Base-by-base conservation (phyloP, 345 rosid species). In the Zanthoxylum bungeanum region DNA sequence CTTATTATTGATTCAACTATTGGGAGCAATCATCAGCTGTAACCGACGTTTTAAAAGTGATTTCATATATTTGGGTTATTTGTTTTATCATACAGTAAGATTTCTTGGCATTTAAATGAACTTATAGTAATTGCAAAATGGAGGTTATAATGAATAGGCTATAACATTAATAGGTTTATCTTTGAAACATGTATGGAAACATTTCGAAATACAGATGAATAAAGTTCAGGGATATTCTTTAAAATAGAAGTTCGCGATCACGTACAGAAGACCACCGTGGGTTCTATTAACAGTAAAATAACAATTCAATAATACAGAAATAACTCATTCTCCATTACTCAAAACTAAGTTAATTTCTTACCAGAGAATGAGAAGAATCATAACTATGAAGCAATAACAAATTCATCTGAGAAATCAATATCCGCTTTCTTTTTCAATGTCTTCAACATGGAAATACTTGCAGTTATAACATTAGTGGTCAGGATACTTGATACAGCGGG, bases 181-280 rank as follows among this genome's bases (percentile, higher is more conserved):
- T 87, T 78, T 58, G 71, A 82, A 93, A 91, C 81, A 22, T 82
- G 68, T n/a, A n/a, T n/a, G n/a, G 98, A 91, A 71, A 87, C 22
- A 76, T 93, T 89, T 73, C 81, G 83, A 79, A 88, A 91, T 64
- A 85, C 68, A 39, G 82, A 83, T 33, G 88, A 75, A 62, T 79
- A 16, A 24, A 89, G 85, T 70, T 82, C 87, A 3, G 74, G 70
- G 9, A 33, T 19, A 27, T 71, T 62, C 31, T 66, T 78, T 36
- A 68, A 59, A 66, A 57, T 25, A 85, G 60, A 73, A 89, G 89
- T 77, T 88, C 90, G 27, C 73, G 81, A 66, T 91, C 93, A 60
- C 84, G 79, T n/a, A 73, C 77, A 50, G 93, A 89, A 73, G 86
- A 78, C 82, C 85, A 31, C 30, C 76, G 71, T 34, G 87, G 88